A percentile compares a stretch with the other conserved stretches of the same genome.
Conservation (phyloP, 495 filamentous ascomycete species). For the Sordaria brevicollis region DNA sequence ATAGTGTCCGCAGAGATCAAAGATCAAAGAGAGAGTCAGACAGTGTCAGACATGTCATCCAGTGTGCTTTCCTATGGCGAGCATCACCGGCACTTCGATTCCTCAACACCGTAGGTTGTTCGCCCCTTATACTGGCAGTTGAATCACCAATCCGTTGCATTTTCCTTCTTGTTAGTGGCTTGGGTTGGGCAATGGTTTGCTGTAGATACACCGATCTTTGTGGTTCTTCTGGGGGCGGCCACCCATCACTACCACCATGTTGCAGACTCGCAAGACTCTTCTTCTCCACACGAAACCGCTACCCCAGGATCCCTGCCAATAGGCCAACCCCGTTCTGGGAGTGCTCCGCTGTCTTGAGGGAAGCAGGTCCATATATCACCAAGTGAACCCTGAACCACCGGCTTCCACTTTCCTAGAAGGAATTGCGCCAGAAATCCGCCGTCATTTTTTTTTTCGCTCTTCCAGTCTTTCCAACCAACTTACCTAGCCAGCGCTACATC, state of each 20-base stretch:
- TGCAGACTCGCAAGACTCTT: background rate
- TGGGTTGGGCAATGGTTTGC: background rate
- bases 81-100: background rate
- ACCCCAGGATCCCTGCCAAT: conserved; percentile 17
- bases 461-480: background rate
- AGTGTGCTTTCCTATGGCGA: background rate
- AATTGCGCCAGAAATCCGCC: conserved; percentile 15
- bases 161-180: background rate
- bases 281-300: conserved; percentile 22
- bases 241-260: conserved; percentile 12
- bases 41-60: background rate
- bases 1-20: background rate
- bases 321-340: conserved; percentile 14
- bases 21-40: background rate
- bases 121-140: background rate
- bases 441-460: conserved; percentile 5
- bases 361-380: conserved; percentile 26
- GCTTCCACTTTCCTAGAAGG: conserved; percentile 1
- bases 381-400: conserved; percentile 16
- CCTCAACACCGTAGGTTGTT: background rate
- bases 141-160: background rate
- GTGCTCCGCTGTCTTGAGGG: conserved; percentile 9
- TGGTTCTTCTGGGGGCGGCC: background rate
- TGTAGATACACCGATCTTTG: background rate
- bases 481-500: conserved; percentile 5